Conservation (phyloP, 768 basidiomycete species). For the Epithele typhae region DNA sequence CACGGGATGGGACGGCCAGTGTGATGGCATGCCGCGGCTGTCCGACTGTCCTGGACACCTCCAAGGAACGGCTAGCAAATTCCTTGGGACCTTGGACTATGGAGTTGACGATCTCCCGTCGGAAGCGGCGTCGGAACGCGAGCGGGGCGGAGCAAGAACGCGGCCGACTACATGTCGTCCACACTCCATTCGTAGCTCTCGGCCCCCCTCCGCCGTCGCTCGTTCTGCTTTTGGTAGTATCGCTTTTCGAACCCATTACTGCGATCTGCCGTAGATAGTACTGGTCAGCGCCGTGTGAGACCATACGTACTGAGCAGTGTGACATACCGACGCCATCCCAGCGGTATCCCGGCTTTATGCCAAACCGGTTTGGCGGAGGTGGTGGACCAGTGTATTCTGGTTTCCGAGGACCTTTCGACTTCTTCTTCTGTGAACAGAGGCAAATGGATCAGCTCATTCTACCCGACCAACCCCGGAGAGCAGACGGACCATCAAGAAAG, state of each 20-base stretch:
- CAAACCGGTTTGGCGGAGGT: conserved; percentile 92
- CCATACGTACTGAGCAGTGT: background rate
- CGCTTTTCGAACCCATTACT: conserved; percentile 95
- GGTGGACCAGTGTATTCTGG: conserved; percentile 87
- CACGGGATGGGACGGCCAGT: no score
- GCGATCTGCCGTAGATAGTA: conserved; percentile 53
- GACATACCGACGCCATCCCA: conserved; percentile 96
- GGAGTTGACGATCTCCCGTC: no score
- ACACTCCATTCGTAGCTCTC: conserved; percentile 86
- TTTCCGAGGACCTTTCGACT: conserved; percentile 65
- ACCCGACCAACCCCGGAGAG: background rate
- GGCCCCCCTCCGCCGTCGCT: conserved; percentile 58
- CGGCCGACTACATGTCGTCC: conserved; percentile 78
- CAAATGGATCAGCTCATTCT: background rate
- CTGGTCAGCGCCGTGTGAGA: background rate
- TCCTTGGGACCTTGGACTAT: no score
- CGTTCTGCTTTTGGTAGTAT: conserved; percentile 79
- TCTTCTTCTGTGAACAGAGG: conserved; percentile 56
- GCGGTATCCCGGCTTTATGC: conserved; percentile 90
- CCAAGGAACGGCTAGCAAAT: no score
- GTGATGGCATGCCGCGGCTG: no score
- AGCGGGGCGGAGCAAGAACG: no score
- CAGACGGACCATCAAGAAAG: conserved; percentile 76
- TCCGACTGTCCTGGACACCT: no score
- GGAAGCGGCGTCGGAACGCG: no score